A percentile compares a stretch with the other conserved stretches of the same genome.
These are phyloP conservation scores for Knufia fluminis DNA, from an alignment of 2,329 filamentous ascomycete species.

Conservation along the genomic window DNA sequence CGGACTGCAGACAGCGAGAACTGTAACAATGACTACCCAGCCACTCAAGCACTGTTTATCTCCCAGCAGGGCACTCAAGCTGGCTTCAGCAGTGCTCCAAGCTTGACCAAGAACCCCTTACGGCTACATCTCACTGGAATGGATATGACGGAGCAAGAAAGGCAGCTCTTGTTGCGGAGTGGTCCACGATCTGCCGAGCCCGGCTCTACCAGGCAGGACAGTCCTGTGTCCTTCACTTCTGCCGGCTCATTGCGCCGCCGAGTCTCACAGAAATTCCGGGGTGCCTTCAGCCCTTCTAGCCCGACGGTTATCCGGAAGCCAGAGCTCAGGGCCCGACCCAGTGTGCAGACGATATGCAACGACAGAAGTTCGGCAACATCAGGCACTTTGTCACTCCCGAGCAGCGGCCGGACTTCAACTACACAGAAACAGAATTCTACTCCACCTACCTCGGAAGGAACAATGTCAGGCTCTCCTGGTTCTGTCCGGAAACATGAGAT, in stretches of 20 bases:
- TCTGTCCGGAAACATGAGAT: constrained; percentile 11
- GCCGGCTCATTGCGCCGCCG: background rate
- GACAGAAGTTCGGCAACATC: constrained; percentile 8
- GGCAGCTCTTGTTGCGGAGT: background rate
- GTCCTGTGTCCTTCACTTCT: background rate
- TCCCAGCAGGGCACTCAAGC: background rate
- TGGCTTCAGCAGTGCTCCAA: background rate
- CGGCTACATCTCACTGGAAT: background rate
- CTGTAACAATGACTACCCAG: background rate
- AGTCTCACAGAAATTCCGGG: background rate
- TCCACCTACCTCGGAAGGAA: constrained; percentile 16
- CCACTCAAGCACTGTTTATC: background rate
- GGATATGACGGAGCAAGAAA: background rate
- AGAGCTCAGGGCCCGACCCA: constrained; percentile 17
- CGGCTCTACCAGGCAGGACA: background rate
- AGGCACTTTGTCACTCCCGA: background rate
- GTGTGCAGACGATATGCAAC: constrained; percentile 15
- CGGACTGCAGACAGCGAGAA: background rate
- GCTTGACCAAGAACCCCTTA: constrained; percentile 1
- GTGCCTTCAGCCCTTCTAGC: background rate
- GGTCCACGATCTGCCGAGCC: background rate
- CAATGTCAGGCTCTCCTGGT: constrained; percentile 11
- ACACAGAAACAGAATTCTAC: constrained; percentile 11
- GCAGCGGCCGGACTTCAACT: constrained; percentile 16
- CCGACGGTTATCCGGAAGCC: constrained; percentile 19